These are phyloP conservation scores for Backusella sp. DNA, from an alignment of 192 early-diverging fungal genomes.

Conservation along the genomic window DNA sequence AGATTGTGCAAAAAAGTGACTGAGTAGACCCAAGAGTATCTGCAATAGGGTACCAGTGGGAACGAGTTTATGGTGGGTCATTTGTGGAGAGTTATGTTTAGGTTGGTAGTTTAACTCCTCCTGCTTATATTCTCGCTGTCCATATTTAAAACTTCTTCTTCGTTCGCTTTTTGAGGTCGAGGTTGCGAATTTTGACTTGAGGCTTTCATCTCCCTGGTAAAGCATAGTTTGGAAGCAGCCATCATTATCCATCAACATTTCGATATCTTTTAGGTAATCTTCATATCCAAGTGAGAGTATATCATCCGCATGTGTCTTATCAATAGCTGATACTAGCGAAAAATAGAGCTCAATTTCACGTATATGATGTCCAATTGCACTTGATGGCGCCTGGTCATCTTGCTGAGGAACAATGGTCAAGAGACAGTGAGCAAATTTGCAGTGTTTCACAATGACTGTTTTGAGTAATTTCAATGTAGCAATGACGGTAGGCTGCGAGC, in stretches of 20 bases:
- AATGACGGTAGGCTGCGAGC: slow-evolving; percentile 85
- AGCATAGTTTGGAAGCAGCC: slow-evolving; percentile 41
- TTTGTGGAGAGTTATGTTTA: slow-evolving; percentile 19
- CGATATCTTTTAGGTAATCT: slow-evolving; percentile 53
- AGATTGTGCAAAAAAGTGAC: slow-evolving; percentile 84
- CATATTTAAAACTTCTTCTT: slow-evolving; percentile 52
- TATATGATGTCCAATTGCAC: slow-evolving; percentile 53
- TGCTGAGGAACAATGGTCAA: slow-evolving; percentile 66
- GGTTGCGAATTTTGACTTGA: not conserved
- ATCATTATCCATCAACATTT: slow-evolving; percentile 45
- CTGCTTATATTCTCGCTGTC: slow-evolving; percentile 38
- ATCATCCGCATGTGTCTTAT: slow-evolving; percentile 38
- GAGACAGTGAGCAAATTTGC: slow-evolving; percentile 69
- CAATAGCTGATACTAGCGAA: slow-evolving; percentile 52
- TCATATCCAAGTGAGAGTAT: slow-evolving; percentile 53
- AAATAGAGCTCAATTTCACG: slow-evolving; percentile 62
- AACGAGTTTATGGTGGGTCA: slow-evolving; percentile 40
- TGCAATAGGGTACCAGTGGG: slow-evolving; percentile 65
- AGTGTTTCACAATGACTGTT: slow-evolving; percentile 73
- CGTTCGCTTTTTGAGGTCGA: slow-evolving; percentile 35
- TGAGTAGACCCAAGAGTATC: slow-evolving; percentile 63
- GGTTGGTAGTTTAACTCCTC: not conserved
- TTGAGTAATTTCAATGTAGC: slow-evolving; percentile 79
- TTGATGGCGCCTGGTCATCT: not conserved
- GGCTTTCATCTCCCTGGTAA: not conserved